Percentiles rank a stretch among this genome's conserved stretches.
Conservation (phyloP, 306 rosid genomes). For the Styphnolobium japonicum region DNA sequence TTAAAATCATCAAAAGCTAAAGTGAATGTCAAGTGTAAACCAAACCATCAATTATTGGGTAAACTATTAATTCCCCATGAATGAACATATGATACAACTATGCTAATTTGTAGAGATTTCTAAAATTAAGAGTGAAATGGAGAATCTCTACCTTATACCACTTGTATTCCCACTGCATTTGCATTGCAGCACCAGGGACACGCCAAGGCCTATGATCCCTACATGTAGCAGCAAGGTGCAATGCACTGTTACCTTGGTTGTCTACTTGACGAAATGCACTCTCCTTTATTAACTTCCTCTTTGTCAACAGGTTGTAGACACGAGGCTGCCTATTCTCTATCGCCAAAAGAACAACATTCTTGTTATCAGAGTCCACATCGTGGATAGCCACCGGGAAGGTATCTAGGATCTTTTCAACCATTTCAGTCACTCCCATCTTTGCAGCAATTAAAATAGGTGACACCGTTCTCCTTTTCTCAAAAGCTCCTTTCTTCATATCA, state of each 20-base stretch:
- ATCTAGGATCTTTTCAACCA: slow-evolving; percentile 17
- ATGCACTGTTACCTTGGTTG: slow-evolving; percentile 24
- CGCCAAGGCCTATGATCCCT: slow-evolving; percentile 16
- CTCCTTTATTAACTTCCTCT: background rate
- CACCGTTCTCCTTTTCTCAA: background rate
- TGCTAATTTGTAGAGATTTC: background rate
- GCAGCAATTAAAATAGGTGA: slow-evolving; percentile 29
- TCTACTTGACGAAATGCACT: slow-evolving; percentile 21
- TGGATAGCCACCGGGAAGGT: slow-evolving; percentile 27
- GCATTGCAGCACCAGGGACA: slow-evolving; percentile 34
- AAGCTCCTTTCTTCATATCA: background rate
- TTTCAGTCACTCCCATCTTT: slow-evolving; percentile 29
- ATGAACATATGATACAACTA: background rate
- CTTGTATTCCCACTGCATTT: slow-evolving; percentile 39
- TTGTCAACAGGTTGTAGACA: background rate
- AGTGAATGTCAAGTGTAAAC: too few relatives aligned
- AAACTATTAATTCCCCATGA: background rate
- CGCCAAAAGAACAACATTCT: slow-evolving; percentile 27
- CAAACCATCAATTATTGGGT: background rate
- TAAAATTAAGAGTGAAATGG: too few relatives aligned
- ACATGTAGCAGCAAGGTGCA: slow-evolving; percentile 24
- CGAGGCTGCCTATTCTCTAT: slow-evolving; percentile 34
- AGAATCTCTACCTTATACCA: slow-evolving; percentile 23
- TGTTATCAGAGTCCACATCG: slow-evolving; percentile 8
- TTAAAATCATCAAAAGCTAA: too few relatives aligned